These are phyloP conservation scores for Phaffomyces opuntiae DNA, from an alignment of 805 yeast genomes.

Conservation along the genomic window DNA sequence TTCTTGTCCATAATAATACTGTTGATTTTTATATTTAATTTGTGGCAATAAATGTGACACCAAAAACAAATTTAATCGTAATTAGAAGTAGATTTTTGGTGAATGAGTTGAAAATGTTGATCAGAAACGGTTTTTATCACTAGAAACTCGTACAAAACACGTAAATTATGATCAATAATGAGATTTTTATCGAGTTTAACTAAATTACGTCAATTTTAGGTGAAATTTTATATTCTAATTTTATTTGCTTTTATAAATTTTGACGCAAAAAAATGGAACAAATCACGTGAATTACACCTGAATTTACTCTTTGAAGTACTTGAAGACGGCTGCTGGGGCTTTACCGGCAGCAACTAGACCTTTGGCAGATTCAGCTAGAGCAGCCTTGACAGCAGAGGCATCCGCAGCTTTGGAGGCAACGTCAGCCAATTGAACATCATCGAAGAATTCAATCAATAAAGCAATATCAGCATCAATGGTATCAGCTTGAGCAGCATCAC, in stretches of 20 bases:
- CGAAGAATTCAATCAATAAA: constrained; percentile 68
- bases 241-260: neutral
- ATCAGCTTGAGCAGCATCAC: constrained; percentile 62
- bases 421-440: constrained; percentile 71
- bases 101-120: too few relatives aligned
- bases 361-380: constrained; percentile 48
- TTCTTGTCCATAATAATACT: constrained; percentile 2
- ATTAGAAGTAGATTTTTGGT: too few relatives aligned
- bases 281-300: neutral
- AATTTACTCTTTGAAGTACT: constrained; percentile 32
- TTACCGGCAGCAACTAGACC: constrained; percentile 48
- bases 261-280: neutral
- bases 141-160: too few relatives aligned
- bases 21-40: neutral
- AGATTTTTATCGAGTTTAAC: too few relatives aligned
- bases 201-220: too few relatives aligned
- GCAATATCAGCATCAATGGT: constrained; percentile 75
- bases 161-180: too few relatives aligned
- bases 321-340: constrained; percentile 43
- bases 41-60: too few relatives aligned
- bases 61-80: too few relatives aligned
- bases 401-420: constrained; percentile 63
- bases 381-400: constrained; percentile 50
- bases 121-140: too few relatives aligned
- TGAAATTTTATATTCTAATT: too few relatives aligned